phyloP scores from a whole-genome alignment of 768 basidiomycete genomes.

The Suillus lakei region DNA sequence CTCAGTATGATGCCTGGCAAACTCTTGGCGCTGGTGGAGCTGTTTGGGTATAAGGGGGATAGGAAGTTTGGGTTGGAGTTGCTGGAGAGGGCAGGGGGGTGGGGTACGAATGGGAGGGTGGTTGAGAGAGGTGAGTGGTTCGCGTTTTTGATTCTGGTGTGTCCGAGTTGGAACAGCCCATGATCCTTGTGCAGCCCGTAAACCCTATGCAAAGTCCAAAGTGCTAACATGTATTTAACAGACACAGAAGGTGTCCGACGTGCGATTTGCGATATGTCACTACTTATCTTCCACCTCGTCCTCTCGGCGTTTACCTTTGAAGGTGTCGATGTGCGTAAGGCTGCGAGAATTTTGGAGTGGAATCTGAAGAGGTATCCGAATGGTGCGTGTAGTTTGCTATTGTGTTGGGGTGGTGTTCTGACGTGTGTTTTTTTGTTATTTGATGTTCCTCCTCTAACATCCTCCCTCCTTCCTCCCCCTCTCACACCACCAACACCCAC shows the following conservation, averaged over 20 bases:
- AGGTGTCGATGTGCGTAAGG: conserved; percentile 76
- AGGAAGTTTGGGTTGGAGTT: conserved; percentile 65
- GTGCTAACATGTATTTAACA: not conserved
- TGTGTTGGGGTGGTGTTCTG: conserved; percentile 3
- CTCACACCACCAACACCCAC: not conserved
- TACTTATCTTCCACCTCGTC: conserved; percentile 92
- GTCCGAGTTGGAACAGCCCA: not conserved
- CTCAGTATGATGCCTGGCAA: conserved; percentile 84
- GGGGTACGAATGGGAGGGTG: conserved; percentile 51
- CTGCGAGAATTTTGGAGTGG: conserved; percentile 79
- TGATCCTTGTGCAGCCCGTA: too few species aligned
- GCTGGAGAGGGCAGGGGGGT: conserved; percentile 70
- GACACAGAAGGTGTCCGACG: conserved; percentile 83
- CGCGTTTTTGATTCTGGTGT: not conserved
- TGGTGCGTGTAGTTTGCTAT: conserved; percentile 46
- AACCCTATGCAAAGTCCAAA: too few species aligned
- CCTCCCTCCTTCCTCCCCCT: too few species aligned
- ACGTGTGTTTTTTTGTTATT: too few species aligned
- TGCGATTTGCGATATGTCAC: conserved; percentile 81
- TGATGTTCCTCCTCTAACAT: too few species aligned
- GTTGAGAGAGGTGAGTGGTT: conserved; percentile 49
- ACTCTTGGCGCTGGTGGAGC: conserved; percentile 79
- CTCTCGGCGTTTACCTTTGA: conserved; percentile 78
- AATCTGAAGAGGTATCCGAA: conserved; percentile 83
- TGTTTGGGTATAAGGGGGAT: conserved; percentile 92